Conservation (phyloP, 139 green algal genomes). For the Coccomyxa sp. region DNA sequence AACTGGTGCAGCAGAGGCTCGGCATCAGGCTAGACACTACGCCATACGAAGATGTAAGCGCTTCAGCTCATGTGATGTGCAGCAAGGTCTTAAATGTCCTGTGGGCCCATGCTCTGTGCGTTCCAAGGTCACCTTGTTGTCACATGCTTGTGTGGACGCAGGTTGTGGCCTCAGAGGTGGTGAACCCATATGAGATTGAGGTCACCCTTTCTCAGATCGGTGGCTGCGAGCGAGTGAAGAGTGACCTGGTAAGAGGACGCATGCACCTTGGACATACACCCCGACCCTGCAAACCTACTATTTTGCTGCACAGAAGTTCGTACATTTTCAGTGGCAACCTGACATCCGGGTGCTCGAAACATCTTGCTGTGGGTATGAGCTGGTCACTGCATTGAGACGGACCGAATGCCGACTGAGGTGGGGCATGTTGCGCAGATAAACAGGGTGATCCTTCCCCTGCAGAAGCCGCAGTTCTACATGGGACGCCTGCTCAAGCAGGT, state of each 20-base stretch:
- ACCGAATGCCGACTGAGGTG: background rate
- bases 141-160: constrained; percentile 15
- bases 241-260: constrained; percentile 34
- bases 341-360: background rate
- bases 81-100: background rate
- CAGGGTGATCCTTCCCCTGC: constrained; percentile 81
- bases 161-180: constrained; percentile 74
- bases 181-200: constrained; percentile 78
- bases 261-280: background rate
- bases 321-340: background rate
- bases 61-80: background rate
- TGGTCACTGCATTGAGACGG: background rate
- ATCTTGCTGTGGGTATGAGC: too few species aligned
- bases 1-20: constrained; percentile 31
- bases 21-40: constrained; percentile 37
- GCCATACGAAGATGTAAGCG: constrained; percentile 5
- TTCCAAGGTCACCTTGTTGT: too few species aligned
- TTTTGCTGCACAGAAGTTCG: background rate
- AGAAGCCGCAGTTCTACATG: constrained; percentile 68
- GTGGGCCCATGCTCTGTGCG: background rate
- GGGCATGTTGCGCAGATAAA: constrained; percentile 36
- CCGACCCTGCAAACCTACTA: background rate
- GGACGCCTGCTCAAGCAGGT: constrained; percentile 74
- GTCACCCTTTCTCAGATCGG: constrained; percentile 76
- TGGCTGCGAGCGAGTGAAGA: constrained; percentile 68